Percentiles rank a stretch among this genome's conserved stretches.
Evolutionary conservation across 2,329 filamentous ascomycete species (phyloP).

Genomic region (Exophiala phaeomuriformis): DNA sequence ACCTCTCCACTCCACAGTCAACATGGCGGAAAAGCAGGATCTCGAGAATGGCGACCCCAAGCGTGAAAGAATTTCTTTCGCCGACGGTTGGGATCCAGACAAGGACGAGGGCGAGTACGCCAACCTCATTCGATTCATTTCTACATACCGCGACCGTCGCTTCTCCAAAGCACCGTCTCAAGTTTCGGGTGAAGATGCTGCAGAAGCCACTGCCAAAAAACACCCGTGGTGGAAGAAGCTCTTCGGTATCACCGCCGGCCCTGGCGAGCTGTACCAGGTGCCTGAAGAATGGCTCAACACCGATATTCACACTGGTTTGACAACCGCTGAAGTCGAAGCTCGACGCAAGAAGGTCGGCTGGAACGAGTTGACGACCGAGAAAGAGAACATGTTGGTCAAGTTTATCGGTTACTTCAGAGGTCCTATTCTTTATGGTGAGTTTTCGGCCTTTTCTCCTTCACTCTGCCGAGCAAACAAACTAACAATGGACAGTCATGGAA

Average conservation of each 20-base stretch:
- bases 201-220: conserved; percentile 41
- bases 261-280: conserved; percentile 38
- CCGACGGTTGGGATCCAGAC: conserved; percentile 29
- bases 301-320: conserved; percentile 59
- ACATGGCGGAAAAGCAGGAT: conserved; percentile 28
- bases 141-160: conserved; percentile 55
- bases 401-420: conserved; percentile 70
- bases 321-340: conserved; percentile 51
- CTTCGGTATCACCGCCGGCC: conserved; percentile 26
- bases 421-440: conserved; percentile 68
- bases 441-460: neutral
- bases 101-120: conserved; percentile 53
- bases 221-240: conserved; percentile 56
- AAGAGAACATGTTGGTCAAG: conserved; percentile 67
- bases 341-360: conserved; percentile 60
- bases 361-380: conserved; percentile 67
- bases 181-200: conserved; percentile 36
- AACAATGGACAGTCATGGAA: conserved; percentile 58
- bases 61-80: conserved; percentile 28
- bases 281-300: conserved; percentile 64
- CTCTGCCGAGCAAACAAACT: neutral
- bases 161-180: conserved; percentile 42
- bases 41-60: conserved; percentile 29
- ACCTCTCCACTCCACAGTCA: conserved; percentile 27
- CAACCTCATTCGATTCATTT: conserved; percentile 60